phyloP scores from a whole-genome alignment of 176 grass and related monocot species.

The Neostapfia colusana region DNA sequence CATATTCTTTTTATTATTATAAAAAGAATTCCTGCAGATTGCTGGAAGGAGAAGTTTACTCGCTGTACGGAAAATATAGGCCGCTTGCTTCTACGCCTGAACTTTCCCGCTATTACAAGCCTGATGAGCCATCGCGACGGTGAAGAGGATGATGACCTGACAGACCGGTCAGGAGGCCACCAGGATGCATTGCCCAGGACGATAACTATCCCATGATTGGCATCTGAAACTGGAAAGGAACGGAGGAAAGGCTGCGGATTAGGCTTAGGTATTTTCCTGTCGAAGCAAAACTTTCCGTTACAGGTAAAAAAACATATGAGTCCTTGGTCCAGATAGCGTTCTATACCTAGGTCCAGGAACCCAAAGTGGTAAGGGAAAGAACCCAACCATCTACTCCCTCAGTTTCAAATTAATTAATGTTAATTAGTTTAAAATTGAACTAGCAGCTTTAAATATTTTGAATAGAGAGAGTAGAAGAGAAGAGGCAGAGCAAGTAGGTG shows the following conservation, averaged over 20 bases:
- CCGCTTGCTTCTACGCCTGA: constrained; percentile 27
- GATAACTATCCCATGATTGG: not conserved
- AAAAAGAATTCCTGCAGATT: too few species aligned
- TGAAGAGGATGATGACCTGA: not conserved
- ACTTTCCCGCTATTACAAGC: not conserved
- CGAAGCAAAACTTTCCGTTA: not conserved
- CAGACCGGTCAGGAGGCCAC: not conserved
- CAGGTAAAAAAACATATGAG: not conserved
- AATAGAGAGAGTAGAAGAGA: too few species aligned
- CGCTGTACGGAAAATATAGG: not conserved
- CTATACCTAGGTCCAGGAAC: too few species aligned
- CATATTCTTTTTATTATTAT: too few species aligned
- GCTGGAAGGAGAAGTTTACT: not conserved
- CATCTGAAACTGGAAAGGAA: not conserved
- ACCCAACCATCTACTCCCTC: not conserved
- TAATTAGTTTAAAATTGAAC: too few species aligned
- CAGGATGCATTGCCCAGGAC: not conserved
- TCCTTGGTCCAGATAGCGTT: not conserved
- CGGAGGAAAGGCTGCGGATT: not conserved
- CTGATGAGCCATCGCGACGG: not conserved
- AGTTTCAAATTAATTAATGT: too few species aligned
- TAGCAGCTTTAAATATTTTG: too few species aligned
- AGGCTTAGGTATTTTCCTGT: not conserved
- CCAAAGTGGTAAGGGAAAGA: not conserved
- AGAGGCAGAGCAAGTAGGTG: not conserved